Evolutionary conservation across 371 early-diverging fungal genomes (phyloP), one percentile per base, ranked within the genome.

Genomic region (Rhizopus stolonifer): DNA sequence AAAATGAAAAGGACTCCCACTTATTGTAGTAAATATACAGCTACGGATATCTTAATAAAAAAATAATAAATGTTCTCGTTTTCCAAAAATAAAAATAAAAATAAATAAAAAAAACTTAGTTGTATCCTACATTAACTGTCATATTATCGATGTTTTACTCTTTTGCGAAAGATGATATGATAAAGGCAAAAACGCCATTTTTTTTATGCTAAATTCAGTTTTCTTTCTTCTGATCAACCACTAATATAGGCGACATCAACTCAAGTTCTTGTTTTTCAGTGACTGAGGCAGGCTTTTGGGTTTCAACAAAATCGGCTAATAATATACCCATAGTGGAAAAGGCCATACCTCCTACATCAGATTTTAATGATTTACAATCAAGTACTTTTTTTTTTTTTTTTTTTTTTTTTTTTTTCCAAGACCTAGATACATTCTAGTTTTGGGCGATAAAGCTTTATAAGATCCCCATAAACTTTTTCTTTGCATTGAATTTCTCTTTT

Each of bases 391-490:
- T n/a, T n/a, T 0, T 3, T 10, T n/a, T 21, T 11, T 2, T 15
- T 3, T 1, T 29, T 17, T 15, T 14, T 0, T 2, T 9, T n/a
- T 19, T 46, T 55, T 64, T 72, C 78, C 74, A 29, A 78, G 36
- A 3, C 79, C 79, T 8, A 78, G 48, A 32, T 36, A 52, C 4
- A 74, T 56, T 39, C 79, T 62, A 43, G 75, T 72, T 31, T 66
- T 58, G 19, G 79, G 75, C 17, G 64, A 26, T 11, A 78, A 51
- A 6, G 71, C 39, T 46, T 62, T 74, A 36, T 78, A 78, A 1
- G 79, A 74, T 56, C 71, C 70, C 75, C 73, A 78, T 52, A 78
- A 53, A 3, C 71, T 67, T 58, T 78, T 78, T 44, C 71, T 63
- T 58, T 78, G 79, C 79, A 78, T 78, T 36, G 4, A 29, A 29